Percentiles rank a stretch among this genome's conserved stretches.
Conservation (phyloP, 2,329 filamentous ascomycete genomes). For the Fusarium sambucinum region DNA sequence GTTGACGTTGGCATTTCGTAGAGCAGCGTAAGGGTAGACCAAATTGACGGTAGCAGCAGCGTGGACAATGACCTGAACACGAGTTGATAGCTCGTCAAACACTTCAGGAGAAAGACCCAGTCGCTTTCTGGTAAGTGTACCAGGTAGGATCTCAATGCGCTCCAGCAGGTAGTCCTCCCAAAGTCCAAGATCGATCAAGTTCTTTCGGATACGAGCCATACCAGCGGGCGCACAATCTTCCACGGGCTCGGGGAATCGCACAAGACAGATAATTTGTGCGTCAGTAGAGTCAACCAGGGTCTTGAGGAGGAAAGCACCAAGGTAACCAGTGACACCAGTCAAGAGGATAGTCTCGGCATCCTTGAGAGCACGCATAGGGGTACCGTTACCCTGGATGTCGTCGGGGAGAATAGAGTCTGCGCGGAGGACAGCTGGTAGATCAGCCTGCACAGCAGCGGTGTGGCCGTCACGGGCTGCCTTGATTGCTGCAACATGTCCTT, state of each 20-base stretch:
- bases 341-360: constrained; percentile 77
- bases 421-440: constrained; percentile 76
- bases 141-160: constrained; percentile 79
- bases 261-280: constrained; percentile 77
- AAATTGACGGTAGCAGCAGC: constrained; percentile 83
- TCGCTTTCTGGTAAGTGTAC: constrained; percentile 75
- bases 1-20: constrained; percentile 80
- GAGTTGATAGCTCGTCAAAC: constrained; percentile 73
- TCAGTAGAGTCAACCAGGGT: constrained; percentile 75
- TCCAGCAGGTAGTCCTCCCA: constrained; percentile 84
- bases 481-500: constrained; percentile 79
- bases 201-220: constrained; percentile 78
- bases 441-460: constrained; percentile 79
- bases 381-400: constrained; percentile 71
- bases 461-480: constrained; percentile 77
- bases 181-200: constrained; percentile 80
- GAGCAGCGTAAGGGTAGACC: constrained; percentile 83
- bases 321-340: constrained; percentile 81
- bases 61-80: constrained; percentile 80
- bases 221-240: constrained; percentile 73
- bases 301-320: constrained; percentile 80
- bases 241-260: constrained; percentile 76
- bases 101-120: constrained; percentile 75
- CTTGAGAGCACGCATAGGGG: constrained; percentile 68
- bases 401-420: constrained; percentile 75